A percentile compares a stretch with the other conserved stretches of the same genome.
These are phyloP conservation scores for Umbilicus rupestris DNA, from an alignment of 164 flowering plant species.

Conservation along the genomic window DNA sequence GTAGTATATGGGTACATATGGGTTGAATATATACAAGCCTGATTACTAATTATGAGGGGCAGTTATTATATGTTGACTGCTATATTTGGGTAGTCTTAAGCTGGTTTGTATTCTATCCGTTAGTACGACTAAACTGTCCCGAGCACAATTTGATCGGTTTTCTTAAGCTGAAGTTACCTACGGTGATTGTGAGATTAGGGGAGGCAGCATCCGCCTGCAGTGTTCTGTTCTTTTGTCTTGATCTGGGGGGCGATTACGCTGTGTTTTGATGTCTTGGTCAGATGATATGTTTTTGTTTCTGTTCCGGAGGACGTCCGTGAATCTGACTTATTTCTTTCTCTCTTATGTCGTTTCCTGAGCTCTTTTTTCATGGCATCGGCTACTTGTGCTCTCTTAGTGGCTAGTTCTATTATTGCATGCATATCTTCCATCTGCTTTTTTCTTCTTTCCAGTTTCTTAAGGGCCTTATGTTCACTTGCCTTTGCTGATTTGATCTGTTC, in stretches of 20 bases:
- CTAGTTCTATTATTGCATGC: not conserved
- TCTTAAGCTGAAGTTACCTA: not conserved
- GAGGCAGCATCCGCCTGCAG: conserved; percentile 1
- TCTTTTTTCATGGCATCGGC: not conserved
- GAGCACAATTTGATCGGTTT: too few relatives aligned
- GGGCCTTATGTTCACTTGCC: conserved; percentile 1
- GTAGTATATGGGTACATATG: too few relatives aligned
- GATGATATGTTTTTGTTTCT: not conserved
- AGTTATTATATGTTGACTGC: too few relatives aligned
- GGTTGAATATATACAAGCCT: too few relatives aligned
- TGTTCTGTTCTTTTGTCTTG: not conserved
- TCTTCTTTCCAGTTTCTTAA: not conserved
- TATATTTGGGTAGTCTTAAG: too few relatives aligned
- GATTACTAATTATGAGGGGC: too few relatives aligned
- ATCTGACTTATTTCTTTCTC: not conserved
- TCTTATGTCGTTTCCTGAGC: not conserved
- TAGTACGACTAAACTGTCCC: too few relatives aligned
- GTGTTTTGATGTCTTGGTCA: not conserved
- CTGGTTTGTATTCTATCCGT: too few relatives aligned
- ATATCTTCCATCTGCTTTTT: conserved; percentile 1
- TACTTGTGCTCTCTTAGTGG: not conserved
- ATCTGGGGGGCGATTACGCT: not conserved
- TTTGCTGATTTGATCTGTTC: not conserved
- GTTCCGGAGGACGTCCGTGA: not conserved
- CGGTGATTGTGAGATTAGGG: not conserved